Conservation (phyloP, 1,139 yeast species). For the Suhomyces ambrosiae region DNA sequence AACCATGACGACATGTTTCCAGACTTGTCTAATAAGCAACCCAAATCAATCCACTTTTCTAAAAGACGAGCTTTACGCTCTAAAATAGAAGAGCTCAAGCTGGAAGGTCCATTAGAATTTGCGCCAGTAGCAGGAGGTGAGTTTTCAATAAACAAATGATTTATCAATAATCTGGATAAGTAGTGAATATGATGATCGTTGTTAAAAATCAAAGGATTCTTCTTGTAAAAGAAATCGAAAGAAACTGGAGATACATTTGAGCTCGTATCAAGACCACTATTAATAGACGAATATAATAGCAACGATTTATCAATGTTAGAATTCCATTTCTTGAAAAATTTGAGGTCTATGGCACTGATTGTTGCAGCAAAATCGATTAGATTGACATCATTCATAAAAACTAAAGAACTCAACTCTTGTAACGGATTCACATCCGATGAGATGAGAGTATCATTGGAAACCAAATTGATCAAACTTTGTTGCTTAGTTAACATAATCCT, state of each 20-base stretch:
- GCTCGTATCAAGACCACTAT: slow-evolving; percentile 17
- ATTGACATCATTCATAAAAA: slow-evolving; percentile 47
- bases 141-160: slow-evolving; percentile 64
- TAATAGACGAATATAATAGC: slow-evolving; percentile 35
- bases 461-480: slow-evolving; percentile 36
- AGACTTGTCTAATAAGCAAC: slow-evolving; percentile 70
- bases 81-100: slow-evolving; percentile 23
- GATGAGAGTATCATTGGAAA: slow-evolving; percentile 19
- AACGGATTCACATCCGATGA: slow-evolving; percentile 28
- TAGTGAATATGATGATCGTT: slow-evolving; percentile 71
- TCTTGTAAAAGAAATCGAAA: slow-evolving; percentile 41
- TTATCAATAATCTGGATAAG: slow-evolving; percentile 68
- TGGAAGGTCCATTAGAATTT: slow-evolving; percentile 3
- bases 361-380: slow-evolving; percentile 54
- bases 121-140: slow-evolving; percentile 7
- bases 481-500: slow-evolving; percentile 38
- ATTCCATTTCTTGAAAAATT: slow-evolving; percentile 68
- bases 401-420: slow-evolving; percentile 33
- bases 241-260: slow-evolving; percentile 14
- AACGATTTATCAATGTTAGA: slow-evolving; percentile 59
- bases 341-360: slow-evolving; percentile 58
- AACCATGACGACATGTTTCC: slow-evolving; percentile 98
- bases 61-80: slow-evolving; percentile 65
- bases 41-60: slow-evolving; percentile 85
- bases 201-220: slow-evolving; percentile 62